Base-by-base conservation (phyloP, 805 yeast species). In the Danielozyma ontarioensis region DNA sequence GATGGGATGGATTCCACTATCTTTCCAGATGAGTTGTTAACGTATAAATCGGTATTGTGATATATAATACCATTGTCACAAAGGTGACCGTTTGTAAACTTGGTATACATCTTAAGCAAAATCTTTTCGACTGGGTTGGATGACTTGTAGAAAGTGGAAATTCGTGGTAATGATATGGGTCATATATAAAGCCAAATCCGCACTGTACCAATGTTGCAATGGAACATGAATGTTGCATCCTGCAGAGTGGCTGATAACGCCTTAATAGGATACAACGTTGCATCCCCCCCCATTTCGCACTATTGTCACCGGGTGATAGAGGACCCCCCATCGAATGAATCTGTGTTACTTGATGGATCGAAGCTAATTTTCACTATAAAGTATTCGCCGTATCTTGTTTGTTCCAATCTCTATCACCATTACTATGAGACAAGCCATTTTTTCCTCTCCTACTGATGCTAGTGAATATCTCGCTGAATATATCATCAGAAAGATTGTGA, bases 381-480 rank as follows among this genome's bases (percentile, higher is more conserved):
- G n/a, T n/a, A n/a, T n/a, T n/a, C n/a, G n/a, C n/a, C n/a, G n/a
- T n/a, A n/a, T n/a, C n/a, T n/a, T n/a, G n/a, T n/a, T n/a, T n/a
- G n/a, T n/a, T n/a, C n/a, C n/a, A n/a, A n/a, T n/a, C n/a, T n/a
- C n/a, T 25, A 19, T 6, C 22, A 19, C 6, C 15, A 4, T 5
- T 18, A 39, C 23, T 7, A 50, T 55, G 56, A 55, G 42, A 51
- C 64, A 59, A 48, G 63, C 55, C 29, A 50, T 57, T 11, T 71
- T 62, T 41, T 55, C 67, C 12, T 44, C 51, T 3, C 34, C 61
- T 3, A 59, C 57, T 10, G 67, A 61, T 26, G 77, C 77, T 13
- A 64, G 71, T 22, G 54, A 44, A 29, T 62, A 45, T 33, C 60
- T 72, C 32, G 80, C 79, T 13, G 57, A 62, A 27, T 58, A 70